These are phyloP conservation scores for Calamus simplicifolius DNA, from an alignment of 176 grass and related monocot genomes.

Conservation along the genomic window DNA sequence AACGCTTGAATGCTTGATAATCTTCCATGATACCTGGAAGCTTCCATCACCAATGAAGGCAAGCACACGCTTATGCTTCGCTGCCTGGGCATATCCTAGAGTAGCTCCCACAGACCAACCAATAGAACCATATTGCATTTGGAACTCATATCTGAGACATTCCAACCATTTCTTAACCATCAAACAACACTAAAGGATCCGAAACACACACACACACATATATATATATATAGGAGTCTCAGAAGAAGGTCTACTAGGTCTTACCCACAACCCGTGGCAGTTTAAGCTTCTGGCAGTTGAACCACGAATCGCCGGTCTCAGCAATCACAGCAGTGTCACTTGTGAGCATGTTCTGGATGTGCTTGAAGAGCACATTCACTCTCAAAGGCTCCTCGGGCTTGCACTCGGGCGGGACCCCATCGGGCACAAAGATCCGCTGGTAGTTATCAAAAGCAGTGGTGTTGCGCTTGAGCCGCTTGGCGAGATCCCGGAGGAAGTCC, in stretches of 20 bases:
- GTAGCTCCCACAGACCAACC: constrained; percentile 64
- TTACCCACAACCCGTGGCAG: constrained; percentile 50
- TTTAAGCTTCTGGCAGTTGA: constrained; percentile 87
- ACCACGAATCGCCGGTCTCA: constrained; percentile 73
- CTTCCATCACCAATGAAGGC: constrained; percentile 77
- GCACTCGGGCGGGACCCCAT: constrained; percentile 27
- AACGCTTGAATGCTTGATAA: too few relatives aligned
- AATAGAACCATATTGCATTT: constrained; percentile 87
- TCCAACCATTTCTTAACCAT: too few relatives aligned
- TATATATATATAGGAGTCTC: background rate
- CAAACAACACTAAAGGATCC: background rate
- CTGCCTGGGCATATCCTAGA: constrained; percentile 60
- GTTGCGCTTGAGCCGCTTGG: constrained; percentile 31
- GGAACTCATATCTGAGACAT: constrained; percentile 57
- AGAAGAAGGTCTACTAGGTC: background rate
- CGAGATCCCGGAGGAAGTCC: constrained; percentile 46
- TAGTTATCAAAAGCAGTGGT: constrained; percentile 63
- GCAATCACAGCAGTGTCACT: constrained; percentile 45
- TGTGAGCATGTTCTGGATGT: constrained; percentile 58
- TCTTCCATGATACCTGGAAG: constrained; percentile 40
- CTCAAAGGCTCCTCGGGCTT: constrained; percentile 34
- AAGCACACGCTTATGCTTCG: constrained; percentile 39
- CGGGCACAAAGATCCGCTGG: constrained; percentile 53
- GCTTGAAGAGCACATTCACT: constrained; percentile 75
- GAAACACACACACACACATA: background rate